These are phyloP conservation scores for Blumeria hordei DNA, from an alignment of 2,329 filamentous ascomycete species.

Conservation along the genomic window DNA sequence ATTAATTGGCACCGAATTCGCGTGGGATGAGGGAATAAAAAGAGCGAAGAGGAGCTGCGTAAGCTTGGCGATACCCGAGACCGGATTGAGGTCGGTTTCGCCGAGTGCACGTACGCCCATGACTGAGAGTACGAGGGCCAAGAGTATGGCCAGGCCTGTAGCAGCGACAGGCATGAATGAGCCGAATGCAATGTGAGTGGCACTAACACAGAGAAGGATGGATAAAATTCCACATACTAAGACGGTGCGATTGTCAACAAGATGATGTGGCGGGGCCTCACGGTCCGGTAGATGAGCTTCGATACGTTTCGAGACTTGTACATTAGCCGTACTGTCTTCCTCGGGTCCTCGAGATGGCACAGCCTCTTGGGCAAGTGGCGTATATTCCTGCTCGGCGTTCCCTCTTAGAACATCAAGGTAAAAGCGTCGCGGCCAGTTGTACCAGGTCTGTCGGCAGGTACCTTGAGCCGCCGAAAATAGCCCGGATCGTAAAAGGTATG, in stretches of 20 bases:
- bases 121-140: constrained; percentile 61
- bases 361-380: constrained; percentile 5
- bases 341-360: constrained; percentile 3
- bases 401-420: not conserved
- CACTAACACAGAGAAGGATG: constrained; percentile 53
- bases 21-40: constrained; percentile 56
- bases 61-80: constrained; percentile 88
- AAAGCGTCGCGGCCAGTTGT: not conserved
- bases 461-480: constrained; percentile 17
- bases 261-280: constrained; percentile 66
- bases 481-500: constrained; percentile 29
- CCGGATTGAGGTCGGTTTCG: constrained; percentile 86
- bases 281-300: constrained; percentile 20
- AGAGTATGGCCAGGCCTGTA: constrained; percentile 54
- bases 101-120: constrained; percentile 46
- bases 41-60: constrained; percentile 89
- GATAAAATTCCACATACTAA: constrained; percentile 53
- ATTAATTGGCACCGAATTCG: constrained; percentile 83
- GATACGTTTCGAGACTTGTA: not conserved
- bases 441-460: not conserved
- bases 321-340: constrained; percentile 5
- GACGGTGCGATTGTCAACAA: constrained; percentile 49
- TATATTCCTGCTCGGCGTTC: constrained; percentile 8
- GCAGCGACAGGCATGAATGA: constrained; percentile 55
- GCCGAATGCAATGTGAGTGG: constrained; percentile 67